These are phyloP conservation scores for Saccharomyces hybrid DNA, from an alignment of 1,139 yeast genomes.

Conservation along the genomic window DNA sequence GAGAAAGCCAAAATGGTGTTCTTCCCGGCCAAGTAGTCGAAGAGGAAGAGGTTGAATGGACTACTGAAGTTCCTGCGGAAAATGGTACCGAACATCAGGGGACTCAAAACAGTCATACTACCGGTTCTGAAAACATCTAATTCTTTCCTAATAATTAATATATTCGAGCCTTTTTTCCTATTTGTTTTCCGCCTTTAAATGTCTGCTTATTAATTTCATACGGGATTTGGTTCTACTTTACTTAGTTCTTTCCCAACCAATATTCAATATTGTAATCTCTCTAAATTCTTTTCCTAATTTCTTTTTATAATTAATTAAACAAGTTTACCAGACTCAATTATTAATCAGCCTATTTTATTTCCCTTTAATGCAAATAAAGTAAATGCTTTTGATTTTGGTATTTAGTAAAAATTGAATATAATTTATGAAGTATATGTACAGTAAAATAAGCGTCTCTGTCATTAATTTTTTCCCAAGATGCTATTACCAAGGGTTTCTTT, in stretches of 20 bases:
- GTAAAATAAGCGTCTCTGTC: neutral
- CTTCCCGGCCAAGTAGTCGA: conserved; percentile 2
- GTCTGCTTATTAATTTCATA: neutral
- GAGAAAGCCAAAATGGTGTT: conserved; percentile 8
- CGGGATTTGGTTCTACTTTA: neutral
- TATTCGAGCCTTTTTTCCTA: neutral
- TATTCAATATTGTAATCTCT: neutral
- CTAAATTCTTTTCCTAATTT: too few relatives aligned
- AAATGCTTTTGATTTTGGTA: too few relatives aligned
- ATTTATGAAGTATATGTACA: neutral
- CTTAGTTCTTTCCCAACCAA: neutral
- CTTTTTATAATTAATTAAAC: neutral
- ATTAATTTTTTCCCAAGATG: too few relatives aligned
- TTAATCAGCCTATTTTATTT: neutral
- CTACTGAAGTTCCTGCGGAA: neutral
- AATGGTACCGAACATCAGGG: neutral
- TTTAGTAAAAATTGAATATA: neutral
- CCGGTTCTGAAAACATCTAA: neutral
- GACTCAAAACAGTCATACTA: neutral
- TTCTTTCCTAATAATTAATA: neutral
- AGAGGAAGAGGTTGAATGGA: conserved; percentile 6
- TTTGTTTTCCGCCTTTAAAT: neutral
- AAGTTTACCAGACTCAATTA: neutral
- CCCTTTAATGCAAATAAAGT: neutral
- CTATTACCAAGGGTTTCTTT: neutral